Evolutionary conservation across 2,329 filamentous ascomycete genomes (phyloP), one percentile per base, ranked within the genome.

Genomic region (Colletotrichum liriopes): DNA sequence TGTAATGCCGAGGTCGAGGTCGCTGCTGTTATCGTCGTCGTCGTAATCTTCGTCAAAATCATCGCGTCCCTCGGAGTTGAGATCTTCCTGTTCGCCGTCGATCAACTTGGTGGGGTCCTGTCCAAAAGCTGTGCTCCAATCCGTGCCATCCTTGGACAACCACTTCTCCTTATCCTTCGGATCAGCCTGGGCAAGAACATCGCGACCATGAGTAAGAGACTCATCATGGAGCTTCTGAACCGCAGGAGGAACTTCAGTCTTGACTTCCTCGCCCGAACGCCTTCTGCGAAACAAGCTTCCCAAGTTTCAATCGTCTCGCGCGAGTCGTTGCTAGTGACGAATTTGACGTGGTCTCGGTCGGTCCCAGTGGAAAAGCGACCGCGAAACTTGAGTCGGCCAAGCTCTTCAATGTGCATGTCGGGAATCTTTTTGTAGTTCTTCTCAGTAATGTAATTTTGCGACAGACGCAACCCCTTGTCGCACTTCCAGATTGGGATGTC

Each of bases 241-340:
- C 14, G 89, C 83, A 0, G 91, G 89, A 0, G 95, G 94, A 0
- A 98, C 86, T 77, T 97, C 93, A 32, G 91, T 88, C 12, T 88
- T 84, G 0, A 98, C 94, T 37, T 90, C 88, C 67, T 91, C 89
- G 18, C 87, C 2, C 96, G 91, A 0, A 98, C 94, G 16, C 96
- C 96, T 81, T 98, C 95, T 0, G 94, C 91, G 51, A 93, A 90
- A 80, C 96, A 98, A 0, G 95, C 94, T 81, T 98, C 95, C 94
- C 95, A 98, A 0, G 93, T 93, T 83, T 98, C 96, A 75, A 94
- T 97, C 0, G 95, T 98, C 85, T 98, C 96, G 41, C 96, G 92
- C 1, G 93, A 92, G 79, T 97, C 92, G 77, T 97, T 98, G 81
- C 97, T 94, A 59, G 91, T 89, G 29, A 98, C 92, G 76, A 98